A percentile compares a stretch with the other conserved stretches of the same genome.
These are phyloP conservation scores for Geranium incanum DNA, from an alignment of 441 rosid genomes.

Conservation along the genomic window DNA sequence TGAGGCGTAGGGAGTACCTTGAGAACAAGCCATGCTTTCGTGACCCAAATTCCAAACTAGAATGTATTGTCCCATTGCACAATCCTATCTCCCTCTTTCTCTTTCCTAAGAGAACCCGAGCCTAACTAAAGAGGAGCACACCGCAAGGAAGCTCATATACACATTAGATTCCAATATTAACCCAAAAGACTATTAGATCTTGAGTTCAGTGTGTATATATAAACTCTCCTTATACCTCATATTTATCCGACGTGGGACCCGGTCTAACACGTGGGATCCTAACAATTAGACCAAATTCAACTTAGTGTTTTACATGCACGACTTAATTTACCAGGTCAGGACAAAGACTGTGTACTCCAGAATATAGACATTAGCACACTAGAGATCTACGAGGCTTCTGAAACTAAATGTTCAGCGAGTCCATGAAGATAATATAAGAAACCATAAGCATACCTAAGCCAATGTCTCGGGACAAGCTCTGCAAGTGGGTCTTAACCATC, in stretches of 20 bases:
- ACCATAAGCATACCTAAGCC: constrained; percentile 48
- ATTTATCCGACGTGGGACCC: not conserved
- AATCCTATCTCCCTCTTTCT: too few species aligned
- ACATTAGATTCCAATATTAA: too few species aligned
- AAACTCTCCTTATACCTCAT: not conserved
- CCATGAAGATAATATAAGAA: constrained; percentile 7
- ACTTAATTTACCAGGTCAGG: not conserved
- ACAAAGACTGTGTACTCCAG: not conserved
- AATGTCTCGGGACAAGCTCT: constrained; percentile 51
- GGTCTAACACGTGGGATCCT: too few species aligned
- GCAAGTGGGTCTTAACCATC: constrained; percentile 63
- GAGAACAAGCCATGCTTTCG: too few species aligned
- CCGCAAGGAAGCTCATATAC: too few species aligned
- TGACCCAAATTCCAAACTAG: too few species aligned
- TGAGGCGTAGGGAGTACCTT: too few species aligned
- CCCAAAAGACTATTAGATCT: too few species aligned
- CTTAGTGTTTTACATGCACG: not conserved
- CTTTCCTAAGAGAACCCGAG: too few species aligned
- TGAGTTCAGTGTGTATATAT: too few species aligned
- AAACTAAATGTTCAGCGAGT: not conserved
- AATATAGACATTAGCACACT: not conserved
- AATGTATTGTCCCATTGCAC: too few species aligned
- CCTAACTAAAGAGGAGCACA: too few species aligned
- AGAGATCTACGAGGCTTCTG: not conserved
- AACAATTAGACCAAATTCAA: not conserved